Evolutionary conservation across 1,284 basidiomycete species (phyloP), one percentile per base, ranked within the genome.

Genomic region (Rhodotorula sp.): DNA sequence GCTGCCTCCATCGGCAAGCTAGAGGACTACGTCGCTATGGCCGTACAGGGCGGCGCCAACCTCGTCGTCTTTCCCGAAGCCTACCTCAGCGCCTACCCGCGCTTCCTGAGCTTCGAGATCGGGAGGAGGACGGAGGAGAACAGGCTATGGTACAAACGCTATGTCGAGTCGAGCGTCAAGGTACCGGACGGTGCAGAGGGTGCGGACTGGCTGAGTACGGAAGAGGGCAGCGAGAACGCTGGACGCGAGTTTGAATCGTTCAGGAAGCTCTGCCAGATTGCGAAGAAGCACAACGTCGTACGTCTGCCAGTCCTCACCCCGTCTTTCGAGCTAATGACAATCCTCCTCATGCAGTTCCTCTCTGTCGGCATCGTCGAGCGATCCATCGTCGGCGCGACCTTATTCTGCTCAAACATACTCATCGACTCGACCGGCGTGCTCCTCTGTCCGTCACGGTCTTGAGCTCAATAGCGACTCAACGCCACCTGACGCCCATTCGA

Each of bases 11-110:
- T 39, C 36, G 36, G 13, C 36, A 34, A 56, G 54, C 20, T 56
- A 22, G 36, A n/a, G 6, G 34, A 56, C 34, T 56, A 56, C 39
- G 54, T n/a, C 36, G 54, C 0, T 24, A 44, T 11, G 1, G 58
- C 64, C 68, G 81, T 85, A 54, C 84, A 86, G 71, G 36, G 36
- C 36, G 81, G 81, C 6, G 81, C 84, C 0, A 84, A 87, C 74
- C 78, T 90, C 3, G 86, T 84, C 34, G 86, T 90, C 22, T 88
- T 90, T 76, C 89, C 89, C 4, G 89, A 90, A 78, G 89, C 87
- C 27, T 89, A 88, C 46, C 67, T 81, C 24, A 73, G 71, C 32
- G 79, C 76, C 8, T 82, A 82, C 58, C 81, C 81, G 2, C 71
- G 81, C 24, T 78, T 79, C 22, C 62, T 79, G 22, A 77, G 73